Conservation (phyloP, 805 yeast genomes). For the Candida pseudofarinosa region DNA sequence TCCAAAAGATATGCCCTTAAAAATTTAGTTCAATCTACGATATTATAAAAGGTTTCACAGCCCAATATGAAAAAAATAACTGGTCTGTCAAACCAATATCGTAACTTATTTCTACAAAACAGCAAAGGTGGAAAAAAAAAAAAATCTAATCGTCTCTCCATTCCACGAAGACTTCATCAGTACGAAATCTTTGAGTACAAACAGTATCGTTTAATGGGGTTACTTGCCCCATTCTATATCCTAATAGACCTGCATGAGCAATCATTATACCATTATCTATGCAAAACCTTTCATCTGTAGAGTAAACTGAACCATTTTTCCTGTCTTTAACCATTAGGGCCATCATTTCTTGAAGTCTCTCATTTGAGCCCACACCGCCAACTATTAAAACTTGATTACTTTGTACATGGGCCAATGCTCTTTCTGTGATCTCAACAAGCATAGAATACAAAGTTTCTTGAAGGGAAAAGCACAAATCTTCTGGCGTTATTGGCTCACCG, state of each 20-base stretch:
- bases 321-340: constrained; percentile 87
- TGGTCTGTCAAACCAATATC: constrained; percentile 1
- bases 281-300: constrained; percentile 96
- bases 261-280: constrained; percentile 99
- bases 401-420: constrained; percentile 97
- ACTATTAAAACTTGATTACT: constrained; percentile 87
- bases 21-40: constrained; percentile 8
- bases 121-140: not conserved
- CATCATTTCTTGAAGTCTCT: constrained; percentile 94
- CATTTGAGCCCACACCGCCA: constrained; percentile 98
- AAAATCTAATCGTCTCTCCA: constrained; percentile 68
- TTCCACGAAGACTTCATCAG: constrained; percentile 85
- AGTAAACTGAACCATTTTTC: constrained; percentile 75
- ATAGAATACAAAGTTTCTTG: constrained; percentile 92
- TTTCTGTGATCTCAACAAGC: constrained; percentile 95
- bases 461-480: constrained; percentile 86
- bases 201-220: constrained; percentile 62
- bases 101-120: not conserved
- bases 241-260: constrained; percentile 93
- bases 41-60: constrained; percentile 1
- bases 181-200: constrained; percentile 89
- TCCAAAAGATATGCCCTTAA: constrained; percentile 6
- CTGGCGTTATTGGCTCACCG: constrained; percentile 62
- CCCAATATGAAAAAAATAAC: not conserved
- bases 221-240: constrained; percentile 76